Percentiles rank a stretch among this genome's conserved stretches.
Conservation (phyloP, 2,329 filamentous ascomycete genomes). For the Periconia sp. region DNA sequence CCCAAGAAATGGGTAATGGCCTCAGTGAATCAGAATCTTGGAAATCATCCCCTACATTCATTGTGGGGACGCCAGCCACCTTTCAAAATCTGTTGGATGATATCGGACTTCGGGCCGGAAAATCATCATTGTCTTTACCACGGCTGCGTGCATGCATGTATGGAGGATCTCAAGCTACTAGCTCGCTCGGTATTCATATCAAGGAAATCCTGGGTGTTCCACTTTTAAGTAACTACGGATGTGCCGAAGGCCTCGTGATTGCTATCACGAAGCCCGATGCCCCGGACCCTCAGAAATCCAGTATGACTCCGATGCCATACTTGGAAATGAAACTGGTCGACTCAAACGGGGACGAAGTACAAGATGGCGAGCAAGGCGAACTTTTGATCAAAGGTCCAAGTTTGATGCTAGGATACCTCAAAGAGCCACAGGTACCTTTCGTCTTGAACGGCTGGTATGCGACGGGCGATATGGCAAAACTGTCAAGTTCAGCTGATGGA, state of each 20-base stretch:
- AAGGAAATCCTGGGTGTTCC: background rate
- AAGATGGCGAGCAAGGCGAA: background rate
- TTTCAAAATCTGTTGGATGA: background rate
- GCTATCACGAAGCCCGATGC: background rate
- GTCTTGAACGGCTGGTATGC: background rate
- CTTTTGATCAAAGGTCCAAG: background rate
- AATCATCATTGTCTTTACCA: background rate
- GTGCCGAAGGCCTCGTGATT: background rate
- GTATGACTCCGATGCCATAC: background rate
- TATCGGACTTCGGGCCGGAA: background rate
- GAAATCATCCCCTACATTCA: background rate
- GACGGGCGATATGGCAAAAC: background rate
- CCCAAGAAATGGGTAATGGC: background rate
- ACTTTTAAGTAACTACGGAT: background rate
- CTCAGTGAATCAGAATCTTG: background rate
- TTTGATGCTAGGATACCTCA: background rate
- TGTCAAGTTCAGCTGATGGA: background rate
- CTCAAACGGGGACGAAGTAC: background rate
- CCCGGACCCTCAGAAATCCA: background rate
- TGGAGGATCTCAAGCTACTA: background rate
- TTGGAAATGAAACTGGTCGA: background rate
- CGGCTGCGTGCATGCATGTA: background rate
- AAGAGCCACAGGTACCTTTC: background rate
- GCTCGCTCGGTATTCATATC: background rate
- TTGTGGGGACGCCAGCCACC: background rate